Evolutionary conservation across 345 rosid genomes (phyloP).

Genomic region (Alliaria petiolata): DNA sequence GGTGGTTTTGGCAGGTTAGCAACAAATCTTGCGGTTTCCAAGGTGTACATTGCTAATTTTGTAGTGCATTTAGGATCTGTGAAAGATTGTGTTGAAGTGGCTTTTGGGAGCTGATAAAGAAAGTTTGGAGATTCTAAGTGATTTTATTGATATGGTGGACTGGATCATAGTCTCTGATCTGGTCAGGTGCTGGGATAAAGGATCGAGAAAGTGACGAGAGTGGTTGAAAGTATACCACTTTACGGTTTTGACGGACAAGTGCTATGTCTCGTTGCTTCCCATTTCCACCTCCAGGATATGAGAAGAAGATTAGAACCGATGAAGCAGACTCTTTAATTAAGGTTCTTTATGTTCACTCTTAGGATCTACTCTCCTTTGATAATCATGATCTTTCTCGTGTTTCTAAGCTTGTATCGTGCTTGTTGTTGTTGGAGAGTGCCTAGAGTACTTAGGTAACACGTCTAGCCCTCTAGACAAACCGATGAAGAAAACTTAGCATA

Average conservation of each 20-base stretch:
- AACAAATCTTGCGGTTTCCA: conserved; percentile 8
- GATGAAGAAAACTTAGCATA: no score
- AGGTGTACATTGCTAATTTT: conserved; percentile 22
- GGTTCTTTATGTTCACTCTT: conserved; percentile 62
- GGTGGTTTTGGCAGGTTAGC: conserved; percentile 27
- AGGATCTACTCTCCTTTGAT: conserved; percentile 36
- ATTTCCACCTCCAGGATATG: conserved; percentile 97
- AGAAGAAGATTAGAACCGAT: conserved; percentile 62
- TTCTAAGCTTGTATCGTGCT: not conserved
- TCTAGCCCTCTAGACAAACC: no score
- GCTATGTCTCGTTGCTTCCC: conserved; percentile 99
- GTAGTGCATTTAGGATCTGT: conserved; percentile 15
- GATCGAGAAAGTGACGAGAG: conserved; percentile 31
- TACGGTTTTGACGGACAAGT: conserved; percentile 23
- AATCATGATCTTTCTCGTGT: conserved; percentile 5
- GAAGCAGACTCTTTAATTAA: conserved; percentile 55
- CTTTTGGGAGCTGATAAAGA: conserved; percentile 20
- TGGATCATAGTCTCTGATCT: conserved; percentile 50
- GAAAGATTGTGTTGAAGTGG: conserved; percentile 25
- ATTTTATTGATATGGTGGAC: conserved; percentile 55
- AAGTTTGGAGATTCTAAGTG: conserved; percentile 44
- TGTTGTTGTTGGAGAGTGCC: no score
- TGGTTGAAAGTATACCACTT: conserved; percentile 37
- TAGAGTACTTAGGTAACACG: no score
- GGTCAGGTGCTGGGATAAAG: conserved; percentile 58